phyloP scores from a whole-genome alignment of 1,284 basidiomycete genomes.

The Rhodotorula glutinis region DNA sequence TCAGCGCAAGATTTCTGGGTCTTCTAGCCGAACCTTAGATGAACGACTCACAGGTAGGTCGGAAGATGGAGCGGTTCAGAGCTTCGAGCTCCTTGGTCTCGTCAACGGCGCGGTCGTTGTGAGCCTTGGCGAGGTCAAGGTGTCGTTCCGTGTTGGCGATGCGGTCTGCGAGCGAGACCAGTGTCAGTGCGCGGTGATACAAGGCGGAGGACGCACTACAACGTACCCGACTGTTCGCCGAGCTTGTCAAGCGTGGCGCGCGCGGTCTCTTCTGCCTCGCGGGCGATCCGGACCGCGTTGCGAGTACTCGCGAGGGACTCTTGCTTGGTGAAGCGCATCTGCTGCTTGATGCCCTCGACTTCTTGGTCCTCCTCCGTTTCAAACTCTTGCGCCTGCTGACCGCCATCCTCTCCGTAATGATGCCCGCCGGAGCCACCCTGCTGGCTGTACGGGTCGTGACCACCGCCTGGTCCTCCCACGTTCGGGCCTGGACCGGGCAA shows the following conservation, averaged over 20 bases:
- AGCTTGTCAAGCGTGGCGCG: slow-evolving; percentile 78
- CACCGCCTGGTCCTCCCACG: background rate
- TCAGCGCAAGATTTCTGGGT: too few species aligned
- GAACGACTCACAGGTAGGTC: slow-evolving; percentile 60
- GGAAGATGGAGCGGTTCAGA: slow-evolving; percentile 92
- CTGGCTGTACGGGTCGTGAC: background rate
- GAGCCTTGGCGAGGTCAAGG: slow-evolving; percentile 87
- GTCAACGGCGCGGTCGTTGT: slow-evolving; percentile 84
- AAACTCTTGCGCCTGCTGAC: slow-evolving; percentile 18
- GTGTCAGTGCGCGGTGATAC: background rate
- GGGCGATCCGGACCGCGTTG: slow-evolving; percentile 87
- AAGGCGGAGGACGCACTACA: background rate
- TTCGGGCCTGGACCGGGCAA: background rate
- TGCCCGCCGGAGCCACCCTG: background rate
- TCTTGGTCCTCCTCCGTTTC: slow-evolving; percentile 88
- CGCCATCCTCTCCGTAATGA: background rate
- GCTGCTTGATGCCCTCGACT: slow-evolving; percentile 91
- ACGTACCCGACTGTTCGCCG: slow-evolving; percentile 89
- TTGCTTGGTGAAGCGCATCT: slow-evolving; percentile 87
- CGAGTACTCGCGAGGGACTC: slow-evolving; percentile 85
- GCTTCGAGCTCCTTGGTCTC: slow-evolving; percentile 90
- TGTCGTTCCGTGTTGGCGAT: slow-evolving; percentile 95
- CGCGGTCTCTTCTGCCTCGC: slow-evolving; percentile 94
- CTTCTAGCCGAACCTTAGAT: too few species aligned
- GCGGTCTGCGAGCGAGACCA: slow-evolving; percentile 46